Conservation (phyloP, 2,329 filamentous ascomycete genomes). For the Xylariomycetidae sp. region DNA sequence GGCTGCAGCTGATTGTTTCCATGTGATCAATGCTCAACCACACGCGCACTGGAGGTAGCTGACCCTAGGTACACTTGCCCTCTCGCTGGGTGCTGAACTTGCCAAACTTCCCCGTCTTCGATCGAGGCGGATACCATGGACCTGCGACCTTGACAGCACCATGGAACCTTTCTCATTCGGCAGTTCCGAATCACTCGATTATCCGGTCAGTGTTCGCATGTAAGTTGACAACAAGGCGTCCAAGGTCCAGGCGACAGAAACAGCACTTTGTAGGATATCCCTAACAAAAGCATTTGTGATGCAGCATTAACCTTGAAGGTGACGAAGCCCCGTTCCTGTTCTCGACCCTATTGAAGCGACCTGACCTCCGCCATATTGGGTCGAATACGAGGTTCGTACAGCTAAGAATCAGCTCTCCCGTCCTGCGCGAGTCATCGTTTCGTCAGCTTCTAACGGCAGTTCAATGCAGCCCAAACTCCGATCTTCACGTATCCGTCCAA, state of each 20-base stretch:
- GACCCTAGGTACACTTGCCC: too few relatives aligned
- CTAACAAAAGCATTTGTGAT: slow-evolving; percentile 4
- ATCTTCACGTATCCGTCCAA: slow-evolving; percentile 88
- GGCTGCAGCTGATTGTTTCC: too few relatives aligned
- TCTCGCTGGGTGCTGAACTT: too few relatives aligned
- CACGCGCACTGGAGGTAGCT: too few relatives aligned
- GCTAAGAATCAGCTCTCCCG: not conserved
- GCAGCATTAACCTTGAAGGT: slow-evolving; percentile 57
- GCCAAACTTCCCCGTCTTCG: too few relatives aligned
- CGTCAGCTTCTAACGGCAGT: slow-evolving; percentile 5
- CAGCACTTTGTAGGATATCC: too few relatives aligned
- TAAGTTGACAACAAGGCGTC: too few relatives aligned
- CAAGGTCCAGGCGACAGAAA: too few relatives aligned
- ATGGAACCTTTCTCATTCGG: slow-evolving; percentile 98
- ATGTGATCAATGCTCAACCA: too few relatives aligned
- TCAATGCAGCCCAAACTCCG: slow-evolving; percentile 61
- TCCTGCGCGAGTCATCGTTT: slow-evolving; percentile 16
- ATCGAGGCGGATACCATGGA: slow-evolving; percentile 8
- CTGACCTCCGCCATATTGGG: slow-evolving; percentile 79
- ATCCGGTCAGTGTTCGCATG: slow-evolving; percentile 65
- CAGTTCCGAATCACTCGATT: slow-evolving; percentile 75
- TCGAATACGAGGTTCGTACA: slow-evolving; percentile 66
- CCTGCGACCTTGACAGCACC: slow-evolving; percentile 4
- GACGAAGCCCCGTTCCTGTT: slow-evolving; percentile 68
- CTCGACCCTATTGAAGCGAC: slow-evolving; percentile 70